Percentiles rank a stretch among this genome's conserved stretches.
Conservation (phyloP, 306 rosid species). For the Malus sylvestris region DNA sequence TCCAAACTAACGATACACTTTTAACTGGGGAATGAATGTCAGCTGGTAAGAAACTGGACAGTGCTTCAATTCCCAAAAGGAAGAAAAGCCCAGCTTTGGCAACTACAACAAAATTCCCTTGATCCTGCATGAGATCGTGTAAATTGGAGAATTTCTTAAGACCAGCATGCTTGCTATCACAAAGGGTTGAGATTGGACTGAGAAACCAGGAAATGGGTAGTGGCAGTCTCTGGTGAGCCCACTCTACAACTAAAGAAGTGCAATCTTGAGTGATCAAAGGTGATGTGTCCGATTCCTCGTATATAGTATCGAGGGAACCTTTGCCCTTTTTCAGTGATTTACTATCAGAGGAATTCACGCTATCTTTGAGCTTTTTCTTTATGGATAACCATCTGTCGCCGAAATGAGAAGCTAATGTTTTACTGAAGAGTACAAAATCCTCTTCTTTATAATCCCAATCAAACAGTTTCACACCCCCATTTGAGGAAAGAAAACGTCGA, state of each 20-base stretch:
- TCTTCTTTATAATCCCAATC: constrained; percentile 60
- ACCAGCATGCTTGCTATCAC: constrained; percentile 41
- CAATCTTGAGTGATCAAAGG: constrained; percentile 15
- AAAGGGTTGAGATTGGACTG: constrained; percentile 74
- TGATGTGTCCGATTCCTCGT: constrained; percentile 63
- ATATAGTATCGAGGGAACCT: constrained; percentile 53
- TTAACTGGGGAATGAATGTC: constrained; percentile 58
- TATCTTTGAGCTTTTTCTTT: constrained; percentile 49
- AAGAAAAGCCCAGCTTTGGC: constrained; percentile 79
- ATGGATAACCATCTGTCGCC: constrained; percentile 65
- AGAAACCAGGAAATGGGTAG: constrained; percentile 76
- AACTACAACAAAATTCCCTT: constrained; percentile 47
- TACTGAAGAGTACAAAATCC: constrained; percentile 53
- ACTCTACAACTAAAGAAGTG: constrained; percentile 49
- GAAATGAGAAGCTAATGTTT: constrained; percentile 68
- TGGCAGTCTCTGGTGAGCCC: constrained; percentile 90
- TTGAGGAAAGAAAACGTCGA: constrained; percentile 32
- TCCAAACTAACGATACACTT: constrained; percentile 75
- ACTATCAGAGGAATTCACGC: constrained; percentile 19
- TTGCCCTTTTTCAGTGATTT: constrained; percentile 33
- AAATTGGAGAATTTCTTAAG: constrained; percentile 35
- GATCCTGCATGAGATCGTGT: constrained; percentile 26
- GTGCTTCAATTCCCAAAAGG: constrained; percentile 74
- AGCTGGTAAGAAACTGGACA: constrained; percentile 50
- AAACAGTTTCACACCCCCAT: constrained; percentile 35